Evolutionary conservation across 2,329 filamentous ascomycete species (phyloP).

Genomic region (Ustulina deusta): DNA sequence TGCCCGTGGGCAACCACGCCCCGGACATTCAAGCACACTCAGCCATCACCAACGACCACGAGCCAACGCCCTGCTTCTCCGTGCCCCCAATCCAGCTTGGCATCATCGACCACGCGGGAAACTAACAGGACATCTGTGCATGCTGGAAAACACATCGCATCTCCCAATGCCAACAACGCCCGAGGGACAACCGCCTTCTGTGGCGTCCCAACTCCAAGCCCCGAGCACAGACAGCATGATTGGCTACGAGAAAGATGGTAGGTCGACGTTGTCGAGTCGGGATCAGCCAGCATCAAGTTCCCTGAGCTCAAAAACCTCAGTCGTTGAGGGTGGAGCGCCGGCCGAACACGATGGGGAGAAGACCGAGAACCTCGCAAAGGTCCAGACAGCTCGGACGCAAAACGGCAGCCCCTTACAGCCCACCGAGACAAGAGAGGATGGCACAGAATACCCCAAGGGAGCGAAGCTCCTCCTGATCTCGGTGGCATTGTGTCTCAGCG

Average conservation of each 20-base stretch:
- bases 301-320: constrained; percentile 23
- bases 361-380: constrained; percentile 20
- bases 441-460: constrained; percentile 54
- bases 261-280: constrained; percentile 23
- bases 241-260: constrained; percentile 25
- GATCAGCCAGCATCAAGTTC: constrained; percentile 2
- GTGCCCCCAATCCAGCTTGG: background rate
- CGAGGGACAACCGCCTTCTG: constrained; percentile 8
- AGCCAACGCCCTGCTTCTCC: background rate
- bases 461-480: constrained; percentile 55
- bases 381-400: constrained; percentile 31
- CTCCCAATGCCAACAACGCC: constrained; percentile 10
- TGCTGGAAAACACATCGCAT: background rate
- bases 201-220: constrained; percentile 31
- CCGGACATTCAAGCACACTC: background rate
- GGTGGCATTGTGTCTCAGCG: constrained; percentile 58
- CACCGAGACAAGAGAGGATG: constrained; percentile 54
- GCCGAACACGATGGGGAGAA: constrained; percentile 9
- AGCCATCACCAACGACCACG: background rate
- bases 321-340: constrained; percentile 10
- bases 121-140: background rate
- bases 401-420: constrained; percentile 44
- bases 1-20: constrained; percentile 3
- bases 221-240: constrained; percentile 28
- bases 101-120: no score